Percentiles rank a stretch among this genome's conserved stretches.
These are phyloP conservation scores for Fraxinus nigra DNA, from an alignment of 305 asterid species.

Conservation along the genomic window DNA sequence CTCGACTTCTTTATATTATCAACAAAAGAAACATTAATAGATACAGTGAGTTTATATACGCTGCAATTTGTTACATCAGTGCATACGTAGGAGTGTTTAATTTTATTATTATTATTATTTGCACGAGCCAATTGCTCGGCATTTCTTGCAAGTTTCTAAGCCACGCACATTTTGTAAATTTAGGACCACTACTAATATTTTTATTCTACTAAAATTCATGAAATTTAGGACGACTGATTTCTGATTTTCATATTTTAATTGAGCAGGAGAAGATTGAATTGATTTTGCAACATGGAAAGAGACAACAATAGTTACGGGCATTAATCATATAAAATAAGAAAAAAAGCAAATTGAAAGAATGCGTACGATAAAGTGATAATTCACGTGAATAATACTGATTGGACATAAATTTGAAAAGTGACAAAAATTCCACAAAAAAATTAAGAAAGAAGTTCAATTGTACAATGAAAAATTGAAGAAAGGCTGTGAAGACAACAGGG, in stretches of 20 bases:
- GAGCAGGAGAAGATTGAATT: neutral
- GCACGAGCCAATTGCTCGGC: neutral
- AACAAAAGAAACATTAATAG: neutral
- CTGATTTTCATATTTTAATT: neutral
- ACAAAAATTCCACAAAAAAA: too few species aligned
- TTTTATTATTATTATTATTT: neutral
- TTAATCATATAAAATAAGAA: too few species aligned
- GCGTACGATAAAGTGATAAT: too few species aligned
- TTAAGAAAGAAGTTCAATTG: too few species aligned
- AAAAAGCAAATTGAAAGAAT: too few species aligned
- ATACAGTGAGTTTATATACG: neutral
- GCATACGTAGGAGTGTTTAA: neutral
- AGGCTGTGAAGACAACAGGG: too few species aligned
- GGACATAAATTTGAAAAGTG: too few species aligned
- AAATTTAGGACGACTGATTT: neutral
- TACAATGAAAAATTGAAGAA: too few species aligned
- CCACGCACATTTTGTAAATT: neutral
- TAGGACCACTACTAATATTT: neutral
- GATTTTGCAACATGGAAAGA: neutral
- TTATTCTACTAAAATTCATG: neutral
- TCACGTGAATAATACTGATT: too few species aligned
- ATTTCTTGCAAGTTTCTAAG: neutral
- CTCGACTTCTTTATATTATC: neutral
- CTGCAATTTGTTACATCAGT: neutral
- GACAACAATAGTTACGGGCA: neutral